Conservation (phyloP, 352 stramenopile genomes). For the Pythium myriotylum region DNA sequence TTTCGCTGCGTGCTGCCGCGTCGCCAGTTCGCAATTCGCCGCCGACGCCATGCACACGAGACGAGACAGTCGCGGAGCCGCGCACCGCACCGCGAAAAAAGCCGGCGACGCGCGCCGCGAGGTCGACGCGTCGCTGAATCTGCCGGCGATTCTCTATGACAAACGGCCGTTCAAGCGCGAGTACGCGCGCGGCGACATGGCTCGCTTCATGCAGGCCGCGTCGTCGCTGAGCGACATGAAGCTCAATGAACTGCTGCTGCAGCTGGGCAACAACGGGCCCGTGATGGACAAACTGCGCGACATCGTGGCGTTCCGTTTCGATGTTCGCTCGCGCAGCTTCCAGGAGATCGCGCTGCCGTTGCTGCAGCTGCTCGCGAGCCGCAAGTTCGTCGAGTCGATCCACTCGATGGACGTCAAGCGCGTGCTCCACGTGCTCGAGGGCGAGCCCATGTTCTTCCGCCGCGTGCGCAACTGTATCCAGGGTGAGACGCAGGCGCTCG, state of each 20-base stretch:
- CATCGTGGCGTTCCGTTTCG: constrained; percentile 8
- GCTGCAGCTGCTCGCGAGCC: constrained; percentile 42
- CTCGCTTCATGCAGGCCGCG: constrained; percentile 11
- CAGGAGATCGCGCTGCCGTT: constrained; percentile 30
- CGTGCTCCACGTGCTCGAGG: constrained; percentile 20
- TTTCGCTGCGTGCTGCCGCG: too few species aligned
- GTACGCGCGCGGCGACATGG: constrained; percentile 3
- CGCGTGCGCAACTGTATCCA: constrained; percentile 17
- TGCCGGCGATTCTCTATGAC: too few species aligned
- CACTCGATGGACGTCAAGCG: constrained; percentile 25
- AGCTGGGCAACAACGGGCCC: constrained; percentile 6
- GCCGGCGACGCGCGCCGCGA: too few species aligned
- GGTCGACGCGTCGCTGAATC: too few species aligned
- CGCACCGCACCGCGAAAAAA: too few species aligned
- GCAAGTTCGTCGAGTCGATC: constrained; percentile 47
- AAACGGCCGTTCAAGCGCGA: too few species aligned
- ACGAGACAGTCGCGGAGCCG: too few species aligned
- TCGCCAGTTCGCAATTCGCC: too few species aligned
- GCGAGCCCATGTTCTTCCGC: constrained; percentile 21
- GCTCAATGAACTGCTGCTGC: constrained; percentile 12
- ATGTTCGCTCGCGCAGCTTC: constrained; percentile 11
- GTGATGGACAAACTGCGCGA: constrained; percentile 9
- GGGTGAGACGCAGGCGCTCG: background rate
- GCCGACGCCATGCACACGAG: too few species aligned
- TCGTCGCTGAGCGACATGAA: constrained; percentile 1